Conservation (phyloP, 768 basidiomycete genomes). For the Agaricus subrufescens region DNA sequence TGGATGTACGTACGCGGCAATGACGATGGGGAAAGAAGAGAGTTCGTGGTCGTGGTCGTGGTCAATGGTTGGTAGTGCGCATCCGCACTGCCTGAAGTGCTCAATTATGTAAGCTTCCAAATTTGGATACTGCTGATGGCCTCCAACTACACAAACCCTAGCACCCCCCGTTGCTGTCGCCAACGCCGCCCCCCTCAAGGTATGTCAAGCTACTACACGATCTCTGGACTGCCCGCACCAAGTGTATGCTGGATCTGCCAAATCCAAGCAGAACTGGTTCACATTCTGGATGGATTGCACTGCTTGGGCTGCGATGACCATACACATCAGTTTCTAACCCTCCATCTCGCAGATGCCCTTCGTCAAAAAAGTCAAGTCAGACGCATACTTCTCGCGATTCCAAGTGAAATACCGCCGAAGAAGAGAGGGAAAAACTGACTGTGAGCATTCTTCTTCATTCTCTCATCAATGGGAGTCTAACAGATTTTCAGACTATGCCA, state of each 20-base stretch:
- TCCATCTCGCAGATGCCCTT: constrained; percentile 70
- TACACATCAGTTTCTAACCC: constrained; percentile 1
- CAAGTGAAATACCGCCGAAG: constrained; percentile 98
- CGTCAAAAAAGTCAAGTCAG: constrained; percentile 95
- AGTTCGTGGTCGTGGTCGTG: neutral
- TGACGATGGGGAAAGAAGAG: neutral
- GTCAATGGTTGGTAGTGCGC: too few species aligned
- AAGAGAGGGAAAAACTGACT: constrained; percentile 99
- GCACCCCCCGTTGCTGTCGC: constrained; percentile 19
- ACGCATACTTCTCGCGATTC: constrained; percentile 96
- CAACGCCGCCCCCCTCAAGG: constrained; percentile 35
- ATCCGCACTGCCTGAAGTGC: too few species aligned
- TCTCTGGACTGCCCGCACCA: neutral
- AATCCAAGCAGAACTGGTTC: neutral
- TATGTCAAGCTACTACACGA: constrained; percentile 19
- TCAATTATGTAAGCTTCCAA: constrained; percentile 23
- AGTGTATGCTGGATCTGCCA: neutral
- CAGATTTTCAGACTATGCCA: constrained; percentile 79
- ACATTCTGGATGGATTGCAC: constrained; percentile 29
- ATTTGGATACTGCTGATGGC: constrained; percentile 1
- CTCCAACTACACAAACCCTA: constrained; percentile 14
- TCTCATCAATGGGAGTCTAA: constrained; percentile 5
- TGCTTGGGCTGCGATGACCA: constrained; percentile 27
- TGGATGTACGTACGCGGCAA: constrained; percentile 10
- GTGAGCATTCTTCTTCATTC: constrained; percentile 36